phyloP scores from a whole-genome alignment of 257 asterid genomes.

The Scutellaria baicalensis region DNA sequence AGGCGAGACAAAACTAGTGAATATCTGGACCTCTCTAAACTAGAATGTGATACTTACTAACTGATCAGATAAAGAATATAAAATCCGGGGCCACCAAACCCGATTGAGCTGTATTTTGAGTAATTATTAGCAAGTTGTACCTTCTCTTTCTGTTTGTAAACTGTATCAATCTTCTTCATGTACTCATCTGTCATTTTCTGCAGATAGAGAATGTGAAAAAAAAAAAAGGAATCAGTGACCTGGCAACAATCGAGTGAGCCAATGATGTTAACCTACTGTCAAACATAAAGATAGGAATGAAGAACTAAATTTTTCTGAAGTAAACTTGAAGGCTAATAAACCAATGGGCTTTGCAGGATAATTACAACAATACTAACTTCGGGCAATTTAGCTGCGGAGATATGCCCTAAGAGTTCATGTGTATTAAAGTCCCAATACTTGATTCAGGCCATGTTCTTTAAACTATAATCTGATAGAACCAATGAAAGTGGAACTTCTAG shows the following conservation, averaged over 20 bases:
- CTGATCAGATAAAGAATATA: neutral
- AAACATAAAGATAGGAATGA: neutral
- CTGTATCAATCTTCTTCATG: constrained; percentile 80
- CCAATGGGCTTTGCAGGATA: neutral
- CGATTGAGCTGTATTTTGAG: neutral
- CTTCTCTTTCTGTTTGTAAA: constrained; percentile 94
- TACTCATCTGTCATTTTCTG: constrained; percentile 95
- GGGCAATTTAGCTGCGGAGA: neutral
- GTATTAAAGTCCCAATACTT: neutral
- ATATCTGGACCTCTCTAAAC: neutral
- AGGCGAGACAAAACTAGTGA: neutral
- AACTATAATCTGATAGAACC: neutral
- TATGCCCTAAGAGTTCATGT: neutral
- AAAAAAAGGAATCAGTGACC: neutral
- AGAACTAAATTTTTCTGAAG: neutral
- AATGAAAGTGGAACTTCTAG: neutral
- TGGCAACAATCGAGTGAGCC: too few species aligned
- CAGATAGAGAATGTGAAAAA: constrained; percentile 8
- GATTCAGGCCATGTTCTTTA: neutral
- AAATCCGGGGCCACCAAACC: too few species aligned
- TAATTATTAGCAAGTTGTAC: constrained; percentile 19
- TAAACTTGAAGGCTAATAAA: neutral
- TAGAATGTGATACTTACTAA: neutral
- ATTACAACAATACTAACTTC: neutral
- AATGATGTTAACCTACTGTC: neutral